Percentiles rank a stretch among this genome's conserved stretches.
Conservation (phyloP, 805 yeast species). For the Metschnikowia kunwiensis region DNA sequence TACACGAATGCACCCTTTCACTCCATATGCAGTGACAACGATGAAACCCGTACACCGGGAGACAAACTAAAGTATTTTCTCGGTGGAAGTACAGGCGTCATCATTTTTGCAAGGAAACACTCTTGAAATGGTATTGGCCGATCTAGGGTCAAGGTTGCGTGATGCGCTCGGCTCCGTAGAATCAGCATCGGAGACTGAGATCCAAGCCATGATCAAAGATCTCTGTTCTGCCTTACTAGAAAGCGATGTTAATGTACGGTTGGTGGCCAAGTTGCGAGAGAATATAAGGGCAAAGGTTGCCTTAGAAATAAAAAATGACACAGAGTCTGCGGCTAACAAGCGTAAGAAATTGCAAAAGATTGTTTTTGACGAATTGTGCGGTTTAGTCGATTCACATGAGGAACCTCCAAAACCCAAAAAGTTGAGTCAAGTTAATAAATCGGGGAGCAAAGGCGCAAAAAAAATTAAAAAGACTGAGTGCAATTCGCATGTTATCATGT, state of each 20-base stretch:
- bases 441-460: constrained; percentile 26
- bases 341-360: constrained; percentile 86
- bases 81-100: too few relatives aligned
- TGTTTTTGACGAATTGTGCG: constrained; percentile 88
- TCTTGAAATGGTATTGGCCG: constrained; percentile 43
- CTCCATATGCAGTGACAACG: too few relatives aligned
- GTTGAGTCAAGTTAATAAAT: constrained; percentile 40
- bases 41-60: too few relatives aligned
- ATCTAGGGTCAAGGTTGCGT: constrained; percentile 42
- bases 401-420: constrained; percentile 80
- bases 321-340: constrained; percentile 54
- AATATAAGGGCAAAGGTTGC: constrained; percentile 51
- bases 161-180: constrained; percentile 42
- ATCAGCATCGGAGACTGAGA: constrained; percentile 39
- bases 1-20: too few relatives aligned
- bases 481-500: constrained; percentile 73
- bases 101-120: too few relatives aligned
- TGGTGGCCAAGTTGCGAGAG: constrained; percentile 75
- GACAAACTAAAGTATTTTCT: too few relatives aligned
- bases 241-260: constrained; percentile 86
- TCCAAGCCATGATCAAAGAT: constrained; percentile 67
- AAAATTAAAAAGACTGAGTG: constrained; percentile 19
- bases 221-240: constrained; percentile 87
- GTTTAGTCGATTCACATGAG: constrained; percentile 71
- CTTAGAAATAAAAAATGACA: constrained; percentile 47